Percentiles rank a stretch among this genome's conserved stretches.
Conservation (phyloP, 1,284 basidiomycete genomes). For the Schizophyllum commune region DNA sequence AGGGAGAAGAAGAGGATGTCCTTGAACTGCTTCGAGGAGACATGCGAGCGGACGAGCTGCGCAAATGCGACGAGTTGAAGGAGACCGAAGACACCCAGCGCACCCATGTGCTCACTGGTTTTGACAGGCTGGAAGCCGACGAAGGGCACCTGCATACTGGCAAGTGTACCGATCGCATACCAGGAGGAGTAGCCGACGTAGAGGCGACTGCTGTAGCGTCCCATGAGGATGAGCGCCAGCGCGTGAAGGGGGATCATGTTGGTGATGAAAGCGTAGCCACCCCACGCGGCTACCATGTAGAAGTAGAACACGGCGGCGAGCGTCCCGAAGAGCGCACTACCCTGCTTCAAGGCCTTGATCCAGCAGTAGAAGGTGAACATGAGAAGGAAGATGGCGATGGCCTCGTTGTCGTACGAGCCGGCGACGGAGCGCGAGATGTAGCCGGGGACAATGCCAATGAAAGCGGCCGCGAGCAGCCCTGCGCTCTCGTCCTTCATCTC, state of each 20-base stretch:
- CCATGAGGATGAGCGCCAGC: constrained; percentile 92
- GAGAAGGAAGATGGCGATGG: constrained; percentile 98
- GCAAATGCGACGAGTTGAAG: constrained; percentile 95
- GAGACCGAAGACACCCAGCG: constrained; percentile 92
- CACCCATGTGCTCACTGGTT: constrained; percentile 99
- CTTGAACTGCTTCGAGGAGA: constrained; percentile 93
- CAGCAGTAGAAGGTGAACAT: constrained; percentile 99
- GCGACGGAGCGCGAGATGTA: constrained; percentile 99
- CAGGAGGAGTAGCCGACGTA: constrained; percentile 96
- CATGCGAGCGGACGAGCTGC: constrained; percentile 82
- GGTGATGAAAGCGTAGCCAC: constrained; percentile 99
- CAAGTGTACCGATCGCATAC: constrained; percentile 95
- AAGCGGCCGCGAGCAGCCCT: constrained; percentile 93
- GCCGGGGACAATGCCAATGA: constrained; percentile 96
- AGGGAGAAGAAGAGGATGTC: constrained; percentile 68
- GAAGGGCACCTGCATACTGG: constrained; percentile 99
- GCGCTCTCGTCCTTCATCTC: constrained; percentile 93
- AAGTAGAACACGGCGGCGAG: constrained; percentile 96
- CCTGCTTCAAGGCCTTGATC: constrained; percentile 95
- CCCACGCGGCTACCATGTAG: constrained; percentile 99
- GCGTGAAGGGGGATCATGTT: constrained; percentile 99
- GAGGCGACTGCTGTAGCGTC: constrained; percentile 87
- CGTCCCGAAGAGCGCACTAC: constrained; percentile 89
- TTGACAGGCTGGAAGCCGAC: constrained; percentile 98
- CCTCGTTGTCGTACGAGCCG: constrained; percentile 99